Conservation (phyloP, 768 basidiomycete species). For the Mycena pura region DNA sequence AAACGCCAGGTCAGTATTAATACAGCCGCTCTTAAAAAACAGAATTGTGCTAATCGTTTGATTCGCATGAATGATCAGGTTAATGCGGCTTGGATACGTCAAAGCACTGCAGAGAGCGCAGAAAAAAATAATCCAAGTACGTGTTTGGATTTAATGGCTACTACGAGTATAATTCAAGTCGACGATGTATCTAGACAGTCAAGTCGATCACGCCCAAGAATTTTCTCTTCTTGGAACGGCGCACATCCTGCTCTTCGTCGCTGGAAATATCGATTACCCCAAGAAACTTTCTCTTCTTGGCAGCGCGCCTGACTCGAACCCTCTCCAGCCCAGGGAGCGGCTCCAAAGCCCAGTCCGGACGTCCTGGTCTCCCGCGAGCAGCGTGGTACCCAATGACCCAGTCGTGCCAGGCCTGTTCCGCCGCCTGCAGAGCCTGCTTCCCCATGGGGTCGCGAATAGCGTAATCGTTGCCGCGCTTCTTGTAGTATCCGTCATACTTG, state of each 20-base stretch:
- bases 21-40: no score
- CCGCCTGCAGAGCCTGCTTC: not conserved
- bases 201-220: no score
- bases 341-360: not conserved
- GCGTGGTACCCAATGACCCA: not conserved
- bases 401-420: slow-evolving; percentile 4
- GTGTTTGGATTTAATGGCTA: no score
- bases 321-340: not conserved
- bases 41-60: no score
- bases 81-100: no score
- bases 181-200: no score
- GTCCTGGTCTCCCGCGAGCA: not conserved
- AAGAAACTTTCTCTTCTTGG: not conserved
- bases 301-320: not conserved
- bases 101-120: no score
- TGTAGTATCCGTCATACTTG: not conserved
- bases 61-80: no score
- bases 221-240: not conserved
- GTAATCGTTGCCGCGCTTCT: not conserved
- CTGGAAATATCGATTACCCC: not conserved
- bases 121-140: no score
- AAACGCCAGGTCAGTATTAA: no score
- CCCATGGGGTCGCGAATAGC: not conserved
- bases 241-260: not conserved
- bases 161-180: no score